A percentile compares a stretch with the other conserved stretches of the same genome.
phyloP scores from a whole-genome alignment of 352 stramenopile species.

The Pythium pectinolyticum region DNA sequence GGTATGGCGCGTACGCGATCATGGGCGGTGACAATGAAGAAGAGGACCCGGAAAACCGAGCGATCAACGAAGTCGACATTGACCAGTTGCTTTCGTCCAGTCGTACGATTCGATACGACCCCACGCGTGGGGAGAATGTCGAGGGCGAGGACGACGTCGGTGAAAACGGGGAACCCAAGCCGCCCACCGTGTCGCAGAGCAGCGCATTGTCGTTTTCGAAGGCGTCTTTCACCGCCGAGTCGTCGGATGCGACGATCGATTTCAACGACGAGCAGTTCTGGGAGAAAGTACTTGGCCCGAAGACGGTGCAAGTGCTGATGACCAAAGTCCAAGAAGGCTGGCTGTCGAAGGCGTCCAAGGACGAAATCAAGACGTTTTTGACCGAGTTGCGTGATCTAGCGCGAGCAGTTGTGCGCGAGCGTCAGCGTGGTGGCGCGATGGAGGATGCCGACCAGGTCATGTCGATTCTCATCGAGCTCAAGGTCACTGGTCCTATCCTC shows the following conservation, averaged over 20 bases:
- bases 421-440: slow-evolving; percentile 80
- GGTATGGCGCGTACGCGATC: slow-evolving; percentile 96
- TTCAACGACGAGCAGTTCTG: slow-evolving; percentile 91
- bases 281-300: slow-evolving; percentile 88
- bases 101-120: slow-evolving; percentile 88
- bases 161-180: slow-evolving; percentile 38
- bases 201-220: slow-evolving; percentile 87
- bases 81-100: slow-evolving; percentile 81
- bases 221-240: slow-evolving; percentile 84
- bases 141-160: slow-evolving; percentile 43
- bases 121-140: slow-evolving; percentile 50
- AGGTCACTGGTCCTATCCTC: slow-evolving; percentile 78
- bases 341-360: slow-evolving; percentile 64
- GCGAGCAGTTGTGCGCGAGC: slow-evolving; percentile 80
- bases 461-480: slow-evolving; percentile 87
- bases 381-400: slow-evolving; percentile 73
- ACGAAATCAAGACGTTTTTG: slow-evolving; percentile 85
- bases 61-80: slow-evolving; percentile 90
- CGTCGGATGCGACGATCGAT: slow-evolving; percentile 86
- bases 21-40: slow-evolving; percentile 95
- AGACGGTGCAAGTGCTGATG: slow-evolving; percentile 85
- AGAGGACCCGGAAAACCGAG: slow-evolving; percentile 82
- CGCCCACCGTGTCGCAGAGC: slow-evolving; percentile 44
- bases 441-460: slow-evolving; percentile 84
- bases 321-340: slow-evolving; percentile 87